Percentiles rank a stretch among this genome's conserved stretches.
phyloP scores from a whole-genome alignment of 2,329 filamentous ascomycete genomes.

The Trichoderma sp. region DNA sequence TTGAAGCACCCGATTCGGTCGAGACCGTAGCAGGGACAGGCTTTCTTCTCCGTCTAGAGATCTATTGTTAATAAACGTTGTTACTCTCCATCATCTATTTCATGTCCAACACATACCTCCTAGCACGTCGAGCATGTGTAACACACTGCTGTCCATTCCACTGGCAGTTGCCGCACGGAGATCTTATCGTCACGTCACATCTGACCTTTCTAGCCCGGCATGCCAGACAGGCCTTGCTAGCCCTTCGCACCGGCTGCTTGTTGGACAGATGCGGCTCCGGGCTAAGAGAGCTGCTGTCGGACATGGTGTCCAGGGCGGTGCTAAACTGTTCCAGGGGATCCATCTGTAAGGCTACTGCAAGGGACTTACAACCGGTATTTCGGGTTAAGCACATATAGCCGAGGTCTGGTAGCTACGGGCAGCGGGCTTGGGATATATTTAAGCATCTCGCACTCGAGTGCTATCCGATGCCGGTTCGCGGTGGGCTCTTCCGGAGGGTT shows the following conservation, averaged over 20 bases:
- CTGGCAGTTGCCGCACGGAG: constrained; percentile 13
- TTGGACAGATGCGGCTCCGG: constrained; percentile 14
- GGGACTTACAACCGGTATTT: not conserved
- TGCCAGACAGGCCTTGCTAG: constrained; percentile 14
- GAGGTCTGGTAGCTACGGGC: not conserved
- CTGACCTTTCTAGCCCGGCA: constrained; percentile 15
- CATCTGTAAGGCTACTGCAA: constrained; percentile 12
- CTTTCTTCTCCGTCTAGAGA: not conserved
- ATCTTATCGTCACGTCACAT: constrained; percentile 10
- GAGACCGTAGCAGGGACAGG: not conserved
- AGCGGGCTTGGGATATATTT: not conserved
- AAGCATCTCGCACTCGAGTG: not conserved
- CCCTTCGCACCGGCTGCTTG: constrained; percentile 11
- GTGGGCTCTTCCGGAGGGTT: not conserved
- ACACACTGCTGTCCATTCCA: constrained; percentile 16
- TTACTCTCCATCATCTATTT: not conserved
- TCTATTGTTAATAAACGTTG: not conserved
- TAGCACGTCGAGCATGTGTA: constrained; percentile 11
- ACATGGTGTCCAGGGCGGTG: not conserved
- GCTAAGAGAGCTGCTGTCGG: constrained; percentile 7
- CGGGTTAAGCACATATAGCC: constrained; percentile 2
- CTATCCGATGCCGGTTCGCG: not conserved
- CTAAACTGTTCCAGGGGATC: constrained; percentile 1
- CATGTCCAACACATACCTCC: not conserved
- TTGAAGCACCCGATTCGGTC: not conserved